Evolutionary conservation across 139 green algal genomes (phyloP).

Genomic region (Picochlorum sp.): DNA sequence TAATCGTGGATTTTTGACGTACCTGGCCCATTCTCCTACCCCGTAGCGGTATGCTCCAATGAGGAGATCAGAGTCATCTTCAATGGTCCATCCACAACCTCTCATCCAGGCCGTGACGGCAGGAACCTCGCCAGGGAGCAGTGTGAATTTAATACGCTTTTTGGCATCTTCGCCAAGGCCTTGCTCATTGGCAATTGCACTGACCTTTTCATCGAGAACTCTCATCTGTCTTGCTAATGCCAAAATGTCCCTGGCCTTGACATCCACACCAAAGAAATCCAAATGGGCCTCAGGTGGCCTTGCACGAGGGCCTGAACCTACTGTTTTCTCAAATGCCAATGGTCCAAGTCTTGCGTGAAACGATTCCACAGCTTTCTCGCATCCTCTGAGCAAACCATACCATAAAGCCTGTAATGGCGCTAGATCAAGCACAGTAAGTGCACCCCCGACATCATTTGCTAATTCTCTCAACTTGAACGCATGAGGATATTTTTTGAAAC

Average conservation of each 20-base stretch:
- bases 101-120: constrained; percentile 22
- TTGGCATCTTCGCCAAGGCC: neutral
- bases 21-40: constrained; percentile 22
- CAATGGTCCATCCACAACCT: constrained; percentile 46
- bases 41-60: constrained; percentile 54
- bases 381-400: constrained; percentile 38
- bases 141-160: constrained; percentile 45
- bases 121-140: constrained; percentile 6
- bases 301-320: constrained; percentile 2
- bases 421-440: constrained; percentile 1
- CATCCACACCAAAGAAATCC: constrained; percentile 83
- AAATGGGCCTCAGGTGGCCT: constrained; percentile 44
- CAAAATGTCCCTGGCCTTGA: constrained; percentile 72
- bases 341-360: constrained; percentile 2
- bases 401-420: constrained; percentile 34
- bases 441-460: constrained; percentile 26
- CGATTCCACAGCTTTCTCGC: constrained; percentile 21
- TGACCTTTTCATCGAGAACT: constrained; percentile 42
- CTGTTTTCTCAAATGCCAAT: neutral
- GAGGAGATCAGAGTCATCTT: constrained; percentile 76
- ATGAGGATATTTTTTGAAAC: constrained; percentile 38
- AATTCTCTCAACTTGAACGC: constrained; percentile 34
- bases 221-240: constrained; percentile 40
- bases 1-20: neutral
- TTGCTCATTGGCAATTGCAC: neutral